Conservation (phyloP, 345 rosid species). For the Syzygium oleosum region DNA sequence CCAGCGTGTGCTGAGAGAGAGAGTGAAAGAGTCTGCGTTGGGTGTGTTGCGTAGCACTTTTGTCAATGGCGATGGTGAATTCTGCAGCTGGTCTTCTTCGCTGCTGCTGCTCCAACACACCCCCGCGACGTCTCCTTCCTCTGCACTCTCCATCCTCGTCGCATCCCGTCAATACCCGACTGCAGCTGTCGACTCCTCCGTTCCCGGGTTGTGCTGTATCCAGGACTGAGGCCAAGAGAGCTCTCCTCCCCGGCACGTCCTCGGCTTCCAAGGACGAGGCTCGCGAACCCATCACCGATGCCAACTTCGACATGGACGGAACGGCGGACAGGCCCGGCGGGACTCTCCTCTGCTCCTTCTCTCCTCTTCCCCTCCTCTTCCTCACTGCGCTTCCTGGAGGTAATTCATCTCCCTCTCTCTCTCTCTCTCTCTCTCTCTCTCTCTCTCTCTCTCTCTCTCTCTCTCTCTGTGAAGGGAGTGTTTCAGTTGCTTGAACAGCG, state of each 20-base stretch:
- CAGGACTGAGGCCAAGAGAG: neutral
- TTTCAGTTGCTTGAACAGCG: neutral
- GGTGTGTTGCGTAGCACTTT: neutral
- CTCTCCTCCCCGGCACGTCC: neutral
- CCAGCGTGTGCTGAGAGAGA: neutral
- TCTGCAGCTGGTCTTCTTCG: slow-evolving; percentile 11
- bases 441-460: neutral
- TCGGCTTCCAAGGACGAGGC: slow-evolving; percentile 18
- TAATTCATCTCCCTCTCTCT: slow-evolving; percentile 1
- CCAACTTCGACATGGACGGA: neutral
- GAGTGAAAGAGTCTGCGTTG: neutral
- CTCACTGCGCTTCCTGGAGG: slow-evolving; percentile 89
- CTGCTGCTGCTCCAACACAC: neutral
- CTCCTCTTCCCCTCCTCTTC: slow-evolving; percentile 57
- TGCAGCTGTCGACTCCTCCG: fast-evolving
- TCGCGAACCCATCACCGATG: neutral
- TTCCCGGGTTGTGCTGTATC: neutral
- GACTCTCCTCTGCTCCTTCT: slow-evolving; percentile 56
- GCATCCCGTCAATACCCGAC: neutral
- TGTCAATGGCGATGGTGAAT: slow-evolving; percentile 18
- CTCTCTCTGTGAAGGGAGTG: neutral
- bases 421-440: neutral
- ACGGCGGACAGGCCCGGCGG: slow-evolving; percentile 19
- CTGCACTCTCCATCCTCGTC: neutral
- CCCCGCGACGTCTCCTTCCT: neutral